Base-by-base conservation (phyloP, 2,329 filamentous ascomycete genomes). In the Albifimbria verrucaria region DNA sequence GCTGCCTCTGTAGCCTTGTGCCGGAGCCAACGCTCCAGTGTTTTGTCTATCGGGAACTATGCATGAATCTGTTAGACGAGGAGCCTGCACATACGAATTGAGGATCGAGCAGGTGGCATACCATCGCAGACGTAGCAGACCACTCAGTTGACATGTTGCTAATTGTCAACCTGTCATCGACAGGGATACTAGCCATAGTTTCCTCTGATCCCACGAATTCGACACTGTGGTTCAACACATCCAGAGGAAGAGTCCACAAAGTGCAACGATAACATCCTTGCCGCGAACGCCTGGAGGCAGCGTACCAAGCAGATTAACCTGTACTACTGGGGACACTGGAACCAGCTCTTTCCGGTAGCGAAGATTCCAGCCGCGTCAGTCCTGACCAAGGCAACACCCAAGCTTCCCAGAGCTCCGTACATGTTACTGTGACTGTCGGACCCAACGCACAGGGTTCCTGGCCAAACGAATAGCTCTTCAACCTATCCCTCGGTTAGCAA, bases 221-320 rank as follows among this genome's bases (percentile, higher is more conserved):
- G 59, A 96, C 86, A 17, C 86, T 86, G 66, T 96, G 90, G 72
- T 96, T 96, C 17, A 96, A 78, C 0, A 96, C 91, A 49, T 95
- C 89, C 61, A 90, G 88, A 53, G 88, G 76, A 96, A 94, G 0
- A 94, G 72, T 2, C 88, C 90, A 61, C 89, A 92, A 2, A 96
- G 78, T 2, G 90, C 50, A 25, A 57, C 3, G n/a, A 57, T 57
- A 1, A 57, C 55, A 5, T 55, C 55, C 20, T 57, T 55, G 1
- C 52, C 92, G 2, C 43, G 90, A 2, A 95, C 90, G 28, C 92
- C 92, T 2, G 76, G 73, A 0, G 90, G 91, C 17, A 95, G 73
- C 2, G 82, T 72, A 10, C 90, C 91, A 0, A 80, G 88, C 15
- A 96, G 77, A 0, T 81, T 91, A 25, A 96, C 83, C 70, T 87